phyloP scores from a whole-genome alignment of 2,329 filamentous ascomycete species.

The Metarhizium sp. region DNA sequence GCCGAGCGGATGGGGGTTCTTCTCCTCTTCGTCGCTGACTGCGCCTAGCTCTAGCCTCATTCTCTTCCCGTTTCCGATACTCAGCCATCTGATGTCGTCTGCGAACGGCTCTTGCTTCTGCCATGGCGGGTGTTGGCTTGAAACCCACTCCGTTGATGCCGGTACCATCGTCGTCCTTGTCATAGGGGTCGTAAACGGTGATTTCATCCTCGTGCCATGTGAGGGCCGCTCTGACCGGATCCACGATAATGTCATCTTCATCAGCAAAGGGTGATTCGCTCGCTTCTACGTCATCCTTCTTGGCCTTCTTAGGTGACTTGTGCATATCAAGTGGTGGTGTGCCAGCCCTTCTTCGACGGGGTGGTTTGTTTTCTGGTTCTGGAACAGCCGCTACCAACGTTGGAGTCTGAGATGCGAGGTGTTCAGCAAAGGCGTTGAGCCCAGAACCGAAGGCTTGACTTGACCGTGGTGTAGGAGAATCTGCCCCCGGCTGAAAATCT shows the following conservation, averaged over 20 bases:
- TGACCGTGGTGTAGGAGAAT: not conserved
- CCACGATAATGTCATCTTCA: constrained; percentile 29
- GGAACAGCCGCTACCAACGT: not conserved
- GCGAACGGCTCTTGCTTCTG: constrained; percentile 46
- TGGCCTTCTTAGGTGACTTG: constrained; percentile 11
- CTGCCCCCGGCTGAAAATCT: not conserved
- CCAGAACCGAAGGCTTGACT: not conserved
- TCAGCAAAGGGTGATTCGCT: constrained; percentile 8
- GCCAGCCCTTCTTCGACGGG: constrained; percentile 23
- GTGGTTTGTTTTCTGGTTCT: constrained; percentile 19
- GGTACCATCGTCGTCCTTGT: constrained; percentile 57
- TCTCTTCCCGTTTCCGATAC: constrained; percentile 51
- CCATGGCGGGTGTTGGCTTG: constrained; percentile 52
- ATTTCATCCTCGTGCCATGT: constrained; percentile 63
- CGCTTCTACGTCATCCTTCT: not conserved
- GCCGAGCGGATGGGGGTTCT: constrained; percentile 14
- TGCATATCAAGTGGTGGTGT: constrained; percentile 29
- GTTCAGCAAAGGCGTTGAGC: not conserved
- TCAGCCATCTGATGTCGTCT: constrained; percentile 52
- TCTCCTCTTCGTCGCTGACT: constrained; percentile 39
- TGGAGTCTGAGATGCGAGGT: not conserved
- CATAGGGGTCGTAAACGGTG: constrained; percentile 54
- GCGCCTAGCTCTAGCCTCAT: constrained; percentile 47
- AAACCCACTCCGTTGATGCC: constrained; percentile 62
- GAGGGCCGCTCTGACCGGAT: constrained; percentile 47